Conservation (phyloP, 352 stramenopile species). For the Pythium aristosporum region DNA sequence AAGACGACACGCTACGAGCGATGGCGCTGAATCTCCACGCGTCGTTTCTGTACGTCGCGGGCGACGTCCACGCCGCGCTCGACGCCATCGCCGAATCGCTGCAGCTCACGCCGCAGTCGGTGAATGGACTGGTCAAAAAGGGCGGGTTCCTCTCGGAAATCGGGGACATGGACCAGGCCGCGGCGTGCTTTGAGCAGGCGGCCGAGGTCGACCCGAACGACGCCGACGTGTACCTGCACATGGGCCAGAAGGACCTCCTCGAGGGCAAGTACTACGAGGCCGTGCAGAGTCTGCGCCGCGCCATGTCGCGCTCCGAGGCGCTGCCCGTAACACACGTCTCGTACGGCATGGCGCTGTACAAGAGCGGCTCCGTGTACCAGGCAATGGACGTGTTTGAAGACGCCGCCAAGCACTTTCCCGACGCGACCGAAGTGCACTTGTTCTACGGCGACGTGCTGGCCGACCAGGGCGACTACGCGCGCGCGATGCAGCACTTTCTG, state of each 20-base stretch:
- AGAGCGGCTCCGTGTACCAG: conserved; percentile 79
- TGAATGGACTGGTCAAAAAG: conserved; percentile 82
- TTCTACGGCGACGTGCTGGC: conserved; percentile 84
- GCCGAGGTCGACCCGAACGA: conserved; percentile 72
- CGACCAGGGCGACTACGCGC: conserved; percentile 79
- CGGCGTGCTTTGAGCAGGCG: conserved; percentile 60
- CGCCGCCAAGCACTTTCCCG: conserved; percentile 57
- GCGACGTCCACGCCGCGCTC: conserved; percentile 71
- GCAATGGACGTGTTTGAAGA: conserved; percentile 81
- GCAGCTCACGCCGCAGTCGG: conserved; percentile 43
- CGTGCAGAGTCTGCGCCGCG: conserved; percentile 64
- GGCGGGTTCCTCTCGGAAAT: conserved; percentile 78
- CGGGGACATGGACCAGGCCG: conserved; percentile 61
- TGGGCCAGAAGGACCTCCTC: conserved; percentile 81
- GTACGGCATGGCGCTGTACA: conserved; percentile 87
- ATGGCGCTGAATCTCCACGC: conserved; percentile 76
- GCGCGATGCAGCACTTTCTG: conserved; percentile 79
- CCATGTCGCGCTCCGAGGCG: conserved; percentile 74
- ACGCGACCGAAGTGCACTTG: conserved; percentile 73
- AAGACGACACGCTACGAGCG: conserved; percentile 39
- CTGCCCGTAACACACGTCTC: conserved; percentile 75
- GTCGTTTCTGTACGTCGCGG: conserved; percentile 78
- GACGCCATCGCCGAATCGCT: conserved; percentile 64
- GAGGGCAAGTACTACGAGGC: conserved; percentile 73
- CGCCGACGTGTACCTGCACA: conserved; percentile 76